Evolutionary conservation across 2,329 filamentous ascomycete genomes (phyloP).

Genomic region (Drechslerella coelobrocha): DNA sequence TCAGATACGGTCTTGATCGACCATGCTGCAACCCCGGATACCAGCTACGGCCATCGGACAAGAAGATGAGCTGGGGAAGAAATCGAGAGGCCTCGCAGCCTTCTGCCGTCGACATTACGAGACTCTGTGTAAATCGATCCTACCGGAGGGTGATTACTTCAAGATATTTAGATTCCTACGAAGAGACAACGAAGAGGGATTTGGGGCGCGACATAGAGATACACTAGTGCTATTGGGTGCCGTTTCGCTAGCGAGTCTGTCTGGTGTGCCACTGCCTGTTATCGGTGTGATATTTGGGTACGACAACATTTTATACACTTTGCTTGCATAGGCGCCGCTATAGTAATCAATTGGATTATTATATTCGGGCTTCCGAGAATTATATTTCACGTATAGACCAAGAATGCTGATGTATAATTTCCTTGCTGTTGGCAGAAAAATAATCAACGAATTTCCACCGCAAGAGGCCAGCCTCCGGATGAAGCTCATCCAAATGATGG

Average conservation of each 20-base stretch:
- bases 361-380: too few relatives aligned
- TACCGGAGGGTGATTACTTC: slow-evolving; percentile 42
- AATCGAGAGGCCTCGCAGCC: slow-evolving; percentile 1
- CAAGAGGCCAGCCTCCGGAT: slow-evolving; percentile 59
- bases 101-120: slow-evolving; percentile 16
- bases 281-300: slow-evolving; percentile 61
- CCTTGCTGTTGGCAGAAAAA: slow-evolving; percentile 56
- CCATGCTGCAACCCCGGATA: not conserved
- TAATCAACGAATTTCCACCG: slow-evolving; percentile 64
- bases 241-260: slow-evolving; percentile 44
- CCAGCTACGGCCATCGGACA: slow-evolving; percentile 5
- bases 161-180: slow-evolving; percentile 41
- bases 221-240: slow-evolving; percentile 38
- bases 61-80: slow-evolving; percentile 7
- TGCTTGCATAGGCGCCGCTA: too few relatives aligned
- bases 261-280: slow-evolving; percentile 59
- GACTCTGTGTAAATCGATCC: slow-evolving; percentile 12
- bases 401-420: slow-evolving; percentile 5
- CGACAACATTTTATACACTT: not conserved
- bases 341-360: too few relatives aligned
- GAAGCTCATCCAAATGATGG: slow-evolving; percentile 60
- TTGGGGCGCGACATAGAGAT: slow-evolving; percentile 27
- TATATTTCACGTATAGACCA: not conserved
- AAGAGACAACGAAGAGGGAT: slow-evolving; percentile 2
- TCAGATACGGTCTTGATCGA: slow-evolving; percentile 1